A percentile compares a stretch with the other conserved stretches of the same genome.
Evolutionary conservation across 352 stramenopile species (phyloP).

Genomic region (Globisporangium ultimum): DNA sequence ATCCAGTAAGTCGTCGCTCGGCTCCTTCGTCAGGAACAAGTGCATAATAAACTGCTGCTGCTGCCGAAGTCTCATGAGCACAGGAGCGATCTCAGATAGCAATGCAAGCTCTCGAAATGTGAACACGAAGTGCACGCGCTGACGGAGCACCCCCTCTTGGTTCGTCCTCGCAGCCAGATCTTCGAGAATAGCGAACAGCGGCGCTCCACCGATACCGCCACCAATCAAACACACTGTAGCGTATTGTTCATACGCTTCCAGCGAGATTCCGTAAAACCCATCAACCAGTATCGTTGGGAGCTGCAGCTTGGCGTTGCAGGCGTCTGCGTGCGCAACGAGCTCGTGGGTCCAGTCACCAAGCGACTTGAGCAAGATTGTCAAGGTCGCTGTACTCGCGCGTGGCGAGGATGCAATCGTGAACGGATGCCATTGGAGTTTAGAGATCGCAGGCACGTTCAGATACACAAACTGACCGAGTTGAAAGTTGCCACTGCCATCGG

Average conservation of each 20-base stretch:
- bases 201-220: conserved; percentile 49
- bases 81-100: conserved; percentile 34
- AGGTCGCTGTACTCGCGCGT: conserved; percentile 18
- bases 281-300: conserved; percentile 47
- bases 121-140: conserved; percentile 39
- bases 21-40: conserved; percentile 30
- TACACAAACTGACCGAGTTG: conserved; percentile 57
- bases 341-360: conserved; percentile 49
- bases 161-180: conserved; percentile 28
- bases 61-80: conserved; percentile 25
- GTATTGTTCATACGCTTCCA: conserved; percentile 40
- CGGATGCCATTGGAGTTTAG: conserved; percentile 55
- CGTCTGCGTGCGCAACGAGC: conserved; percentile 29
- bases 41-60: conserved; percentile 18
- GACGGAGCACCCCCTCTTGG: not conserved
- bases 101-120: conserved; percentile 36
- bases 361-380: conserved; percentile 51
- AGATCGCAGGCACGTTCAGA: conserved; percentile 49
- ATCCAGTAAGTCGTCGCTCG: conserved; percentile 18
- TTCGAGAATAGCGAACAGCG: conserved; percentile 51
- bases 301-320: conserved; percentile 14
- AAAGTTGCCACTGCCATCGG: conserved; percentile 22
- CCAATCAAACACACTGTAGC: conserved; percentile 39
- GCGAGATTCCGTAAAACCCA: conserved; percentile 48
- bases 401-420: conserved; percentile 61